Conservation (phyloP, 805 yeast genomes). For the Kockiozyma suomiensis region DNA sequence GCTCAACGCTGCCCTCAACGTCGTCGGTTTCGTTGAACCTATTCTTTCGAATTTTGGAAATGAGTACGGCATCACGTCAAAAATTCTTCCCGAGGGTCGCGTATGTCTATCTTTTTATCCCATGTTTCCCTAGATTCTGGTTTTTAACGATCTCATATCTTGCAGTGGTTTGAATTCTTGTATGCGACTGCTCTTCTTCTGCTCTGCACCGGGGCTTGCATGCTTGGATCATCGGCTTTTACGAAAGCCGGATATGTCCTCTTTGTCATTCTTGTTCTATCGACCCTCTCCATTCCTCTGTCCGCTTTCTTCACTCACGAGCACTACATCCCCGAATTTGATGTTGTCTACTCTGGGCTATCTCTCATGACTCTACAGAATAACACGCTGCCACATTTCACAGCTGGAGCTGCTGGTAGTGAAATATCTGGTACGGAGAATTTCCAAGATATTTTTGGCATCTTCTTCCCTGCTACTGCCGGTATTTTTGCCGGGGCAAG, state of each 20-base stretch:
- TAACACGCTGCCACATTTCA: constrained; percentile 78
- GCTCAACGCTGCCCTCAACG: constrained; percentile 82
- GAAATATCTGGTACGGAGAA: constrained; percentile 67
- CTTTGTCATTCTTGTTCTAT: constrained; percentile 63
- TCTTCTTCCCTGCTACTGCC: constrained; percentile 97
- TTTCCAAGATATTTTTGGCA: constrained; percentile 85
- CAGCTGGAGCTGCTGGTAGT: constrained; percentile 86
- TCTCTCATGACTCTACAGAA: constrained; percentile 64
- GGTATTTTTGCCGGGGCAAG: constrained; percentile 99
- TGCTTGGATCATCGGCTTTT: constrained; percentile 79
- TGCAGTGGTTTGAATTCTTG: constrained; percentile 61
- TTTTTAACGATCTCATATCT: not conserved
- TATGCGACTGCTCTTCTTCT: constrained; percentile 75
- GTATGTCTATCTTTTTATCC: constrained; percentile 8
- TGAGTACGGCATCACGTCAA: constrained; percentile 56
- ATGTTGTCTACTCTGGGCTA: constrained; percentile 55
- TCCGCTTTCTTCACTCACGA: constrained; percentile 70
- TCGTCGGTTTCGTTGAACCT: constrained; percentile 94
- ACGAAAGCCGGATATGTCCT: constrained; percentile 79
- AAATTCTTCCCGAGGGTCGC: constrained; percentile 64
- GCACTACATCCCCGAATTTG: constrained; percentile 56
- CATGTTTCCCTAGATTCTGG: not conserved
- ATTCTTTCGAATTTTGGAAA: constrained; percentile 75
- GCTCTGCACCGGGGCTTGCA: constrained; percentile 71
- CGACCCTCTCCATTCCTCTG: constrained; percentile 81